phyloP scores from a whole-genome alignment of 176 grass and related monocot species.

The Neostapfia colusana region DNA sequence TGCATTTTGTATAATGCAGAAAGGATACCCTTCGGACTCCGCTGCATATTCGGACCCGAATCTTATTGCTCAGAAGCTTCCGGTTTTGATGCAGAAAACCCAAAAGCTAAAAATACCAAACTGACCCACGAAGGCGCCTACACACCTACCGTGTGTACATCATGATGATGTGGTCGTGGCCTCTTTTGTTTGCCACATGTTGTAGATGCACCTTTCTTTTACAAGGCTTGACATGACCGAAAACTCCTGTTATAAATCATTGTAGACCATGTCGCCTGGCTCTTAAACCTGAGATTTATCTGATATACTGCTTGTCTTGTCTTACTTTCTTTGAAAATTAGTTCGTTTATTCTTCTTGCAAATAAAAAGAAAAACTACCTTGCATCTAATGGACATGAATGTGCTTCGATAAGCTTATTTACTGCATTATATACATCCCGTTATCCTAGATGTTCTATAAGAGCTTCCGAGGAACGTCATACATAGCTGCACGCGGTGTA shows the following conservation, averaged over 20 bases:
- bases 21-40: slow-evolving; percentile 62
- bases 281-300: background rate
- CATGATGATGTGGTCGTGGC: background rate
- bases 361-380: background rate
- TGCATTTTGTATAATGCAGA: slow-evolving; percentile 46
- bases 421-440: background rate
- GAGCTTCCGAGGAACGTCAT: slow-evolving; percentile 17
- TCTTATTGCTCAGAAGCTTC: slow-evolving; percentile 66
- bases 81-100: slow-evolving; percentile 60
- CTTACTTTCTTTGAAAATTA: background rate
- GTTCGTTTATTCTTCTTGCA: background rate
- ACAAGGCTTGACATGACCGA: background rate
- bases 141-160: slow-evolving; percentile 1
- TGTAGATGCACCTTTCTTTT: slow-evolving; percentile 1
- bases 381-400: background rate
- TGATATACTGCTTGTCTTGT: background rate
- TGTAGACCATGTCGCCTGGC: background rate
- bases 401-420: background rate
- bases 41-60: slow-evolving; percentile 73
- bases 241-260: background rate
- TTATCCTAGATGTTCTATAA: slow-evolving; percentile 10
- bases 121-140: slow-evolving; percentile 32
- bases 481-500: slow-evolving; percentile 27
- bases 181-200: slow-evolving; percentile 14
- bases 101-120: slow-evolving; percentile 64